Evolutionary conservation across 73 alveolate genomes (phyloP), one percentile per base, ranked within the genome.

Genomic region (Paramecium sonneborni): DNA sequence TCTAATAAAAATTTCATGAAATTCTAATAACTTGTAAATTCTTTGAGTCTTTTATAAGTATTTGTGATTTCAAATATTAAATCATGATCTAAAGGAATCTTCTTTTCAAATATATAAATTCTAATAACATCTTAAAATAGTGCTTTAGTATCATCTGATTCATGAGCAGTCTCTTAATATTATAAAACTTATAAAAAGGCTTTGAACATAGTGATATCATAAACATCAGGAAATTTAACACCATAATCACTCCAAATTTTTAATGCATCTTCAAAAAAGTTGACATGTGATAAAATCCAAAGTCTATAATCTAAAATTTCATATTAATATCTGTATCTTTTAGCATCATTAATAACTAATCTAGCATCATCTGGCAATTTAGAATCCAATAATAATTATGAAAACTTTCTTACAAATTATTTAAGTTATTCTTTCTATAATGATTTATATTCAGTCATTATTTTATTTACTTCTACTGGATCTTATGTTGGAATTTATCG

Each of bases 271-370:
- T 79, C 90, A 43, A 26, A 46, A 43, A 15, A n/a, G 30, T 79
- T 41, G 14, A 24, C 72, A 43, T 79, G 69, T 7, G 72, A 32
- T 23, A 24, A 79, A 23, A 79, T 20, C 90, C 90, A 79, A 20
- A 23, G 37, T 15, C 9, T 46, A 44, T 79, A 79, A 79, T 79
- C 90, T 12, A 11, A 6, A n/a, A 43, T 62, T 8, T 79, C 32
- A 79, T 38, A 79, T 39, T 39, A 24, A 79, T 79, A 79, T 79
- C 90, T 79, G n/a, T 41, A 37, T 38, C 69, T 43, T n/a, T 46
- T 79, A 6, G 90, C 70, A 44, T 79, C 90, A 79, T 79, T 79
- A n/a, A 79, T 79, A 21, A 79, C 55, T 6, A 79, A 44, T 79
- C 72, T 79, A 7, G 76, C 69, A 24, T 79, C 90, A 8, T 79